Evolutionary conservation across 2,329 filamentous ascomycete genomes (phyloP), one percentile per base, ranked within the genome.

Genomic region (Colletotrichum tabaci): DNA sequence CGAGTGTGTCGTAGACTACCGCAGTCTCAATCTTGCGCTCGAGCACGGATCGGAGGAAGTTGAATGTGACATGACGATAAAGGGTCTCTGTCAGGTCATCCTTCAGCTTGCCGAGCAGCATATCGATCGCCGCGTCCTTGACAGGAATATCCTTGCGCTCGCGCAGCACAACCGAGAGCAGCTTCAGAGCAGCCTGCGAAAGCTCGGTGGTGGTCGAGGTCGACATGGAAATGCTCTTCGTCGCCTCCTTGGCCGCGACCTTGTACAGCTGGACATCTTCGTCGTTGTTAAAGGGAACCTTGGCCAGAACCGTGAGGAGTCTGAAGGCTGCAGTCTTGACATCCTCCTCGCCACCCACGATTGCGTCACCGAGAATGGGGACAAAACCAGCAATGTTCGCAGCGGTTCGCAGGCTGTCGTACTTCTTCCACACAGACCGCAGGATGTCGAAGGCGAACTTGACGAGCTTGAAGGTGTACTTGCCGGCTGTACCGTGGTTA

Each of bases 61-160:
- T 97, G 84, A 99, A 99, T 0, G 94, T 96, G 52, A 98, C 90
- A 75, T 97, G 95, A 74, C 98, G 94, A 72, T 95, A 92, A 74
- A 98, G 92, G 4, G 96, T 95, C 79, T 98, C 94, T 40, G 97
- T 97, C 58, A 99, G 88, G 77, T 98, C 96, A 38, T 95, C 91
- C 76, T 95, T 93, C 62, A 98, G 85, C 71, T 94, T 93, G 73
- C 91, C 90, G 4, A 98, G 89, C 2, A 99, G 84, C 80, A 94
- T 92, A 55, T 96, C 94, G 23, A 98, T 85, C 53, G 95, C 93
- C 3, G 90, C 90, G 75, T 98, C 93, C 80, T 93, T 95, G 77
- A 98, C 87, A 21, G 88, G 84, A 6, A 96, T 90, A 74, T 92
- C 91, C 72, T 90, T 90, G 61, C 94, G 89, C 78, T 98, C 95